phyloP scores from a whole-genome alignment of 106 monocot genomes.

The Acorus calamus region DNA sequence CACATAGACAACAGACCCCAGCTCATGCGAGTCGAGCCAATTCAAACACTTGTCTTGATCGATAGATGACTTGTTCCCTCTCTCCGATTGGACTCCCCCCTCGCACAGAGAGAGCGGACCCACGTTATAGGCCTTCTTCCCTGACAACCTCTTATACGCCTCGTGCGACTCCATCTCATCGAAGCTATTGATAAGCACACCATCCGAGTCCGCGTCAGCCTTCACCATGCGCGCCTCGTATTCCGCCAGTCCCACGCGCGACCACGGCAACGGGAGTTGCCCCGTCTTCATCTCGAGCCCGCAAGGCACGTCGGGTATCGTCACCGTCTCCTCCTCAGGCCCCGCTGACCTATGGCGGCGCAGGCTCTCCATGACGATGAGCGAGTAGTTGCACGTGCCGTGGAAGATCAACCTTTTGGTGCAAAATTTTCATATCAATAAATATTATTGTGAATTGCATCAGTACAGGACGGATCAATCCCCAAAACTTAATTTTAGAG shows the following conservation, averaged over 20 bases:
- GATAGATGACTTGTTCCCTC: constrained; percentile 30
- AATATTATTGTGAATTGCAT: no score
- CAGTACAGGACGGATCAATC: no score
- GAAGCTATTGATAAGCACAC: constrained; percentile 52
- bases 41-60: constrained; percentile 6
- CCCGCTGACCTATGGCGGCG: no score
- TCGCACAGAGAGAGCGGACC: constrained; percentile 38
- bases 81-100: constrained; percentile 13
- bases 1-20: constrained; percentile 34
- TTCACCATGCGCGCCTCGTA: neutral
- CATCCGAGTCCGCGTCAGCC: constrained; percentile 24
- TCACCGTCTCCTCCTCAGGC: no score
- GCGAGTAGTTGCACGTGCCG: no score
- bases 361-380: no score
- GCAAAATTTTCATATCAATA: no score
- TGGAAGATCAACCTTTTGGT: no score
- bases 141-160: constrained; percentile 16
- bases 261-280: neutral
- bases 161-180: constrained; percentile 36
- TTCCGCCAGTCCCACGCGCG: constrained; percentile 1
- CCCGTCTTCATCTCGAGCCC: constrained; percentile 1
- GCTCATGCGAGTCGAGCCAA: constrained; percentile 35
- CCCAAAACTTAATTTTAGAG: no score
- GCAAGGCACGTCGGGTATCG: no score
- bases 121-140: constrained; percentile 40